phyloP scores from a whole-genome alignment of 2,329 filamentous ascomycete species.

The Cordyceps militaris region DNA sequence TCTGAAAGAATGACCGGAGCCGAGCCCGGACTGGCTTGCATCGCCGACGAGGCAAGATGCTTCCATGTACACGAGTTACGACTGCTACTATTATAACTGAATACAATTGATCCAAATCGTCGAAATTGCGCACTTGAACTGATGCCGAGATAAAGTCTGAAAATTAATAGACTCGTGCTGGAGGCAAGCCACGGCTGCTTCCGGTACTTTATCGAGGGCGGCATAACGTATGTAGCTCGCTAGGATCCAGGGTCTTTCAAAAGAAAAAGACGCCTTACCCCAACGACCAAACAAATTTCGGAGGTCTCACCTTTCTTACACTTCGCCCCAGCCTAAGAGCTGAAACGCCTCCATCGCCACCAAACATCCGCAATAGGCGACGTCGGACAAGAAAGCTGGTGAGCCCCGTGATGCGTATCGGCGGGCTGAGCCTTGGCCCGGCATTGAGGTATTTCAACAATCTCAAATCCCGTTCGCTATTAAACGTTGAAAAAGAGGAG shows the following conservation, averaged over 20 bases:
- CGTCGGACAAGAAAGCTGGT: background rate
- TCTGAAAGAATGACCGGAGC: background rate
- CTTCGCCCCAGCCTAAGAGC: background rate
- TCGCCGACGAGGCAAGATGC: background rate
- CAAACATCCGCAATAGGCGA: background rate
- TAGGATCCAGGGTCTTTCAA: too few species aligned
- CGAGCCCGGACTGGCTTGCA: background rate
- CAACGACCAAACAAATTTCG: too few species aligned
- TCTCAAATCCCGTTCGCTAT: too few species aligned
- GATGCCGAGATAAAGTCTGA: too few species aligned
- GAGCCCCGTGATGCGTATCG: background rate
- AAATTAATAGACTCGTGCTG: background rate
- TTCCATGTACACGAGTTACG: background rate
- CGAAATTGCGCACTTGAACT: background rate
- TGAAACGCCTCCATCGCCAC: background rate
- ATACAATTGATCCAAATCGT: background rate
- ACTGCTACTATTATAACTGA: conserved; percentile 1
- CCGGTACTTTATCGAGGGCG: background rate
- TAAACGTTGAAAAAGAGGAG: too few species aligned
- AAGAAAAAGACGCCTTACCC: too few species aligned
- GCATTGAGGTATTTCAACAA: too few species aligned
- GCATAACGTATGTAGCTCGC: background rate
- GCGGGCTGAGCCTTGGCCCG: too few species aligned
- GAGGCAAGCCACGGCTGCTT: background rate
- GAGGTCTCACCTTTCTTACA: too few species aligned